Conservation (phyloP, 1,284 basidiomycete genomes). For the Stygiomarasmius scandens region DNA sequence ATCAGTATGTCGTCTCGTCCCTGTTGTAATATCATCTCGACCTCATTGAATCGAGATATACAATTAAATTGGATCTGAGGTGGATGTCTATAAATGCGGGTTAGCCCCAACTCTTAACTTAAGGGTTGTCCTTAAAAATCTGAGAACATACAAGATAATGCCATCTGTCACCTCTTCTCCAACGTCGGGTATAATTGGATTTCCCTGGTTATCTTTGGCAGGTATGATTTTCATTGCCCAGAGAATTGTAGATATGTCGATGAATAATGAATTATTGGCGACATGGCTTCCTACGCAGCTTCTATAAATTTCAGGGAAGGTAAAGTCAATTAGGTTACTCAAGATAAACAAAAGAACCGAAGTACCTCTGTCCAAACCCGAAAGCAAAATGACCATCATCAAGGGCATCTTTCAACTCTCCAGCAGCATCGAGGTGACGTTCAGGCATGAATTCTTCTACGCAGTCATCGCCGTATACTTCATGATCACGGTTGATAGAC, state of each 20-base stretch:
- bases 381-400: slow-evolving; percentile 9
- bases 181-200: background rate
- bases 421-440: slow-evolving; percentile 1
- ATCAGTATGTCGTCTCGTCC: background rate
- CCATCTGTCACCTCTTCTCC: background rate
- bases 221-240: slow-evolving; percentile 11
- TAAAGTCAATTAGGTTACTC: background rate
- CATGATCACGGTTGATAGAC: slow-evolving; percentile 6
- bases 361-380: slow-evolving; percentile 12
- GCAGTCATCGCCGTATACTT: slow-evolving; percentile 1
- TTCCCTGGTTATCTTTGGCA: background rate
- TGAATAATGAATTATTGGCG: slow-evolving; percentile 11
- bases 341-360: too few species aligned
- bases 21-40: background rate
- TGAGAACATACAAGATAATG: background rate
- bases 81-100: background rate
- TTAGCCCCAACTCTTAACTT: too few species aligned
- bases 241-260: slow-evolving; percentile 4
- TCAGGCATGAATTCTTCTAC: slow-evolving; percentile 6
- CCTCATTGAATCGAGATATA: background rate
- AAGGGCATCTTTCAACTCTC: background rate
- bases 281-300: slow-evolving; percentile 11
- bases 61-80: background rate
- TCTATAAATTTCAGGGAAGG: background rate
- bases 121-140: background rate